phyloP scores from a whole-genome alignment of 441 rosid species.

The Populus hybrid region DNA sequence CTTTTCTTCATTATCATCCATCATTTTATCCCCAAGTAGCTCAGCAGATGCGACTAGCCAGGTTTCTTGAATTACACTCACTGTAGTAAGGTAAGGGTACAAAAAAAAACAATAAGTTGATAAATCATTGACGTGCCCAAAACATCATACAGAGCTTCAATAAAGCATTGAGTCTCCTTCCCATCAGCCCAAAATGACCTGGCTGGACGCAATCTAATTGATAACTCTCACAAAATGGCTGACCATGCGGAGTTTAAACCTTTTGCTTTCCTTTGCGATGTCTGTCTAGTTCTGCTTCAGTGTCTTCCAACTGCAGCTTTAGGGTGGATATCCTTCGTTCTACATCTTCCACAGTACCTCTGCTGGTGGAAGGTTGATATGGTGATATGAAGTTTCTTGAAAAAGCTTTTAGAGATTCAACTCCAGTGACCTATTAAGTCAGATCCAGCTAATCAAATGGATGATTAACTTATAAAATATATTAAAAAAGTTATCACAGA shows the following conservation, averaged over 20 bases:
- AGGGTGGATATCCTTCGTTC: slow-evolving; percentile 53
- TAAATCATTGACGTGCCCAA: slow-evolving; percentile 18
- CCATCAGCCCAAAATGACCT: neutral
- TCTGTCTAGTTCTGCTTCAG: slow-evolving; percentile 73
- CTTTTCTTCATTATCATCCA: too few species aligned
- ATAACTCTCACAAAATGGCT: neutral
- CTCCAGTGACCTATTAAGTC: slow-evolving; percentile 78
- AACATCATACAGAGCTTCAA: slow-evolving; percentile 8
- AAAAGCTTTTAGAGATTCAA: slow-evolving; percentile 82
- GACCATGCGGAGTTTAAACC: slow-evolving; percentile 24
- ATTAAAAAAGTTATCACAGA: neutral
- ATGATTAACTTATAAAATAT: neutral
- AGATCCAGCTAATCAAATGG: slow-evolving; percentile 12
- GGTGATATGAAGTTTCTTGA: slow-evolving; percentile 62
- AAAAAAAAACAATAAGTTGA: neutral
- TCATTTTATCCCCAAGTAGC: too few species aligned
- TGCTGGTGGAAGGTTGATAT: slow-evolving; percentile 44
- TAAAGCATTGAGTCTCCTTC: slow-evolving; percentile 3
- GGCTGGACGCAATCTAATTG: slow-evolving; percentile 10
- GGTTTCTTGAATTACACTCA: neutral
- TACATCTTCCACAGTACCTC: slow-evolving; percentile 51
- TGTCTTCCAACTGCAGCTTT: slow-evolving; percentile 50
- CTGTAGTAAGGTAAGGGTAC: neutral
- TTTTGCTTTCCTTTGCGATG: slow-evolving; percentile 57
- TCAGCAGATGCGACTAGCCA: too few species aligned